Evolutionary conservation across 2,329 filamentous ascomycete genomes (phyloP).

Genomic region (Diplocarpon rosae): DNA sequence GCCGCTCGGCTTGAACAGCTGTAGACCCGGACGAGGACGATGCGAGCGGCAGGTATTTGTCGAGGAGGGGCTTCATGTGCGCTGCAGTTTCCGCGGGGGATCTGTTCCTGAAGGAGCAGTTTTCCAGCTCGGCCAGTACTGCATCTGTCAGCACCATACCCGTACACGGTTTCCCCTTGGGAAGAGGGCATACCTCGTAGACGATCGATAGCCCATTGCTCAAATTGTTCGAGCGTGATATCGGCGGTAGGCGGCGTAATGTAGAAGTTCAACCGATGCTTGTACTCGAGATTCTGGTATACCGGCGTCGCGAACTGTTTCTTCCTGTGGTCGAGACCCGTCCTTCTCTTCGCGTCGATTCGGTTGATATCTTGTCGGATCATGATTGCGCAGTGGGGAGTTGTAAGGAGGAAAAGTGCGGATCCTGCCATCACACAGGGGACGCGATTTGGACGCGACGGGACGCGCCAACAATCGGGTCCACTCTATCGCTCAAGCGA

Average conservation of each 20-base stretch:
- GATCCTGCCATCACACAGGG: too few relatives aligned
- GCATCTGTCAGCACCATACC: neutral
- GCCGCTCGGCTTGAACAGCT: conserved; percentile 59
- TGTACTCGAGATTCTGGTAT: conserved; percentile 71
- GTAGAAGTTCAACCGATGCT: conserved; percentile 88
- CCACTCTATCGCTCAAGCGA: neutral
- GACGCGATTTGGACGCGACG: neutral
- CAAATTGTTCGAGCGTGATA: conserved; percentile 93
- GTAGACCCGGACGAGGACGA: conserved; percentile 55
- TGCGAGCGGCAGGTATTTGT: conserved; percentile 76
- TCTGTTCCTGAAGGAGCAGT: conserved; percentile 91
- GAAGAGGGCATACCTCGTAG: conserved; percentile 51
- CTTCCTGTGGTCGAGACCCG: conserved; percentile 68
- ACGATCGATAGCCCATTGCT: conserved; percentile 95
- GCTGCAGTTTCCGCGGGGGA: conserved; percentile 66
- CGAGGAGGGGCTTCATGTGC: conserved; percentile 77
- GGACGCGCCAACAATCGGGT: neutral
- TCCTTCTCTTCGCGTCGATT: conserved; percentile 56
- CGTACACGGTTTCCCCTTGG: conserved; percentile 19
- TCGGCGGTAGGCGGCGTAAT: conserved; percentile 77
- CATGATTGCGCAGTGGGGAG: conserved; percentile 15
- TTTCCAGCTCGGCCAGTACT: conserved; percentile 84
- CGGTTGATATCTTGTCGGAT: conserved; percentile 26
- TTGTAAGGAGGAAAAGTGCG: too few relatives aligned
- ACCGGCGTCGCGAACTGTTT: conserved; percentile 71